These are phyloP conservation scores for Trichophyton schoenleinii DNA, from an alignment of 2,329 filamentous ascomycete species.

Conservation along the genomic window DNA sequence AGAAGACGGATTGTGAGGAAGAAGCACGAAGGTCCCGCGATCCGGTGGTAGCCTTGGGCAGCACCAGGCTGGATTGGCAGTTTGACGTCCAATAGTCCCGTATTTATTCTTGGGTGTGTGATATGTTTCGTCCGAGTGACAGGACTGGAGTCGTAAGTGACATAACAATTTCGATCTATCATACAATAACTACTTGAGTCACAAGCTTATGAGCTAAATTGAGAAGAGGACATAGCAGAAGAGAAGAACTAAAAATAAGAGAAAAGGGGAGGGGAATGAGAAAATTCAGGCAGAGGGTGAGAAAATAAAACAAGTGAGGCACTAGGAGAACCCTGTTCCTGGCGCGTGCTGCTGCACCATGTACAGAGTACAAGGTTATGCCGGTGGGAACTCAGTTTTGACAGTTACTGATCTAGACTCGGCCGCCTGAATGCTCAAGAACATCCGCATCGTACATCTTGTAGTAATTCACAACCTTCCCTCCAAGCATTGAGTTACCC, in stretches of 20 bases:
- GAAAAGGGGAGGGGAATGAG: background rate
- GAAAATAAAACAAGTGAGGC: background rate
- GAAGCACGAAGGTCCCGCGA: background rate
- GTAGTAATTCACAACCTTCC: conserved; percentile 72
- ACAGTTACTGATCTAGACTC: background rate
- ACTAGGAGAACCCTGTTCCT: background rate
- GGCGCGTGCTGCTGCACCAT: background rate
- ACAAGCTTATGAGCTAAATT: background rate
- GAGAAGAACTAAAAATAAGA: background rate
- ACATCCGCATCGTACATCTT: conserved; percentile 63
- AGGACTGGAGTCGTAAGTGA: background rate
- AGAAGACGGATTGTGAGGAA: background rate
- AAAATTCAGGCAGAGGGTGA: background rate
- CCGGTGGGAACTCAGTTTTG: background rate
- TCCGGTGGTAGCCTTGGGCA: background rate
- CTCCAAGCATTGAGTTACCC: conserved; percentile 63
- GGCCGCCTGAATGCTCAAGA: background rate
- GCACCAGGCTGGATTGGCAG: background rate
- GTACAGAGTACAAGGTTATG: background rate
- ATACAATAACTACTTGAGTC: background rate
- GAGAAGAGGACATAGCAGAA: background rate
- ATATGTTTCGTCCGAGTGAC: background rate
- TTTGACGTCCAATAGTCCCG: background rate
- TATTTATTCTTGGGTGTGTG: background rate
- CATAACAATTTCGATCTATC: background rate